Evolutionary conservation across 805 yeast genomes (phyloP).

Genomic region (Candida oleophila): DNA sequence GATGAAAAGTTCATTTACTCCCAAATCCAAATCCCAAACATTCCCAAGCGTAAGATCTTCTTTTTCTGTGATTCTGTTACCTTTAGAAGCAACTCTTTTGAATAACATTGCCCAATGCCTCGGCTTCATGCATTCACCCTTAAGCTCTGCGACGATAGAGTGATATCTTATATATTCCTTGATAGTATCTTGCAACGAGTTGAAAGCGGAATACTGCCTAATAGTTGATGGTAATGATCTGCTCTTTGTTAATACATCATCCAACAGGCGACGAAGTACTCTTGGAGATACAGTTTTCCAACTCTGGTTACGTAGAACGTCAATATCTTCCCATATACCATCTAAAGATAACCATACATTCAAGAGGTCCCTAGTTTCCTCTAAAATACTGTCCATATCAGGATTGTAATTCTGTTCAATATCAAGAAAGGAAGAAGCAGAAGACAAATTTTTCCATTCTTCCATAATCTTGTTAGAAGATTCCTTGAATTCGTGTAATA

Average conservation of each 20-base stretch:
- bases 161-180: constrained; percentile 39
- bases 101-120: constrained; percentile 67
- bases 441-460: constrained; percentile 7
- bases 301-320: constrained; percentile 34
- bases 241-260: constrained; percentile 45
- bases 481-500: constrained; percentile 26
- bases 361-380: constrained; percentile 56
- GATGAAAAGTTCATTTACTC: constrained; percentile 44
- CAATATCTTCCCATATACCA: constrained; percentile 47
- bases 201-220: constrained; percentile 69
- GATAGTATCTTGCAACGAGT: constrained; percentile 48
- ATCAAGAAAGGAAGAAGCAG: constrained; percentile 27
- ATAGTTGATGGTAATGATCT: constrained; percentile 56
- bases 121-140: constrained; percentile 54
- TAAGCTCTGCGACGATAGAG: constrained; percentile 44
- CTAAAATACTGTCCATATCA: constrained; percentile 29
- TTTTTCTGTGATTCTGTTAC: constrained; percentile 8
- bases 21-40: constrained; percentile 58
- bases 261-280: constrained; percentile 47
- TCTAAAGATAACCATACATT: constrained; percentile 66
- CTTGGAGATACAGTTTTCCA: constrained; percentile 55
- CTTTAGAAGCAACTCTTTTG: constrained; percentile 26
- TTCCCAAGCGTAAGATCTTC: constrained; percentile 48
- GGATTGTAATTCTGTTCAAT: constrained; percentile 25
- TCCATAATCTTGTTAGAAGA: constrained; percentile 9